These are phyloP conservation scores for Leucocoprinus leucothites DNA, from an alignment of 768 basidiomycete species.

Conservation along the genomic window DNA sequence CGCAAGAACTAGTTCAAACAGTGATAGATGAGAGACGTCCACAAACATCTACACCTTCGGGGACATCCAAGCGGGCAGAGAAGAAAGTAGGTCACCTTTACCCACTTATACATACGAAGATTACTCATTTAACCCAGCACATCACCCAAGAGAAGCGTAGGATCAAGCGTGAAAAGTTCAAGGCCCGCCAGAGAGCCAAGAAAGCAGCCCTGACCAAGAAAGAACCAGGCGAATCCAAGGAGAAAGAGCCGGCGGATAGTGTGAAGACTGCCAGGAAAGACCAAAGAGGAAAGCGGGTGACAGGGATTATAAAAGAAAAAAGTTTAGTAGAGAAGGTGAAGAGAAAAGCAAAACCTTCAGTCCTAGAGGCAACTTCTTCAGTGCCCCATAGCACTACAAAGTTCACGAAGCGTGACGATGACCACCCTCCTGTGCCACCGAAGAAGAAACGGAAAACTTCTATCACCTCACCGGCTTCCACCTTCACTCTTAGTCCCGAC, in stretches of 20 bases:
- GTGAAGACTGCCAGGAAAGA: background rate
- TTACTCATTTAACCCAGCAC: slow-evolving; percentile 35
- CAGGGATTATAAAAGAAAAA: too few relatives aligned
- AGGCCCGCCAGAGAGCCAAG: slow-evolving; percentile 41
- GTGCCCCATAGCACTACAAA: background rate
- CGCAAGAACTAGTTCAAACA: slow-evolving; percentile 40
- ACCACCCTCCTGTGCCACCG: background rate
- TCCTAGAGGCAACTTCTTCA: background rate
- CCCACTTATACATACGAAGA: background rate
- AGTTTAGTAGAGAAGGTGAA: background rate
- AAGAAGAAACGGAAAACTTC: slow-evolving; percentile 7
- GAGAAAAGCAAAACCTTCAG: background rate
- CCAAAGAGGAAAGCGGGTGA: slow-evolving; percentile 1
- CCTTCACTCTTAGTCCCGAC: background rate
- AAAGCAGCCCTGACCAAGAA: slow-evolving; percentile 12
- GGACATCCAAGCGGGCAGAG: slow-evolving; percentile 54
- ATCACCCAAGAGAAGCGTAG: slow-evolving; percentile 38
- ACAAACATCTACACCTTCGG: slow-evolving; percentile 18
- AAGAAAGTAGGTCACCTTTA: slow-evolving; percentile 47
- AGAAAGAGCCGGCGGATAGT: background rate
- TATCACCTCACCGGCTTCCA: too few relatives aligned
- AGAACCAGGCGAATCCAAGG: background rate
- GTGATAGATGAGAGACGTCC: slow-evolving; percentile 25
- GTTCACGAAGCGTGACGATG: background rate
- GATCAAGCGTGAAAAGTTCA: slow-evolving; percentile 47